These are phyloP conservation scores for Pleurotus tuber-regium DNA, from an alignment of 768 basidiomycete species.

Conservation along the genomic window DNA sequence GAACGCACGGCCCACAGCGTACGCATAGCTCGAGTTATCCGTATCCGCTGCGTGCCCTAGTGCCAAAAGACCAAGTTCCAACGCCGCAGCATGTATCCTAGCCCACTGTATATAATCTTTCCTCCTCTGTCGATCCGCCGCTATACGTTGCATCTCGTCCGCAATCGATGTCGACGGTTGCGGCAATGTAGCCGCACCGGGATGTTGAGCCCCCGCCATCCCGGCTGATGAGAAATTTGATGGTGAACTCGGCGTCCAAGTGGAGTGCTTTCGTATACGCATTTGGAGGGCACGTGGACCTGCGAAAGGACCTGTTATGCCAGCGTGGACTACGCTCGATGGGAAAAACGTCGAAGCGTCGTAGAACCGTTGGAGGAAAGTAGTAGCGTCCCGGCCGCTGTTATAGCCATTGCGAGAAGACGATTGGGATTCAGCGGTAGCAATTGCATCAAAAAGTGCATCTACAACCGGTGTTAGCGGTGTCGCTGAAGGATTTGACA, in stretches of 20 bases:
- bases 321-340: constrained; percentile 48
- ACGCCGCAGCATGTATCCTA: constrained; percentile 59
- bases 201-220: constrained; percentile 13
- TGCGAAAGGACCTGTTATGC: constrained; percentile 51
- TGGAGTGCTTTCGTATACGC: constrained; percentile 54
- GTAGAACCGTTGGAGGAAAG: constrained; percentile 47
- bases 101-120: constrained; percentile 71
- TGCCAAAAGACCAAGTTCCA: constrained; percentile 54
- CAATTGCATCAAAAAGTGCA: constrained; percentile 54
- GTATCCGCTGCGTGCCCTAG: constrained; percentile 34
- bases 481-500: constrained; percentile 46
- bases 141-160: constrained; percentile 65
- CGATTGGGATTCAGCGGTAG: constrained; percentile 27
- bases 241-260: constrained; percentile 42
- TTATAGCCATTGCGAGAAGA: constrained; percentile 20
- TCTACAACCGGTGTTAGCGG: constrained; percentile 49
- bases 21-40: constrained; percentile 39
- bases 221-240: constrained; percentile 14
- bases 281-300: constrained; percentile 58
- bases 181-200: constrained; percentile 16
- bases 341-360: constrained; percentile 53
- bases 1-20: constrained; percentile 44
- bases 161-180: constrained; percentile 37
- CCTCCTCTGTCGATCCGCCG: constrained; percentile 53
- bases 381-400: constrained; percentile 30